phyloP scores from a whole-genome alignment of 1,139 yeast species.

The Blastobotrys capitulatus region DNA sequence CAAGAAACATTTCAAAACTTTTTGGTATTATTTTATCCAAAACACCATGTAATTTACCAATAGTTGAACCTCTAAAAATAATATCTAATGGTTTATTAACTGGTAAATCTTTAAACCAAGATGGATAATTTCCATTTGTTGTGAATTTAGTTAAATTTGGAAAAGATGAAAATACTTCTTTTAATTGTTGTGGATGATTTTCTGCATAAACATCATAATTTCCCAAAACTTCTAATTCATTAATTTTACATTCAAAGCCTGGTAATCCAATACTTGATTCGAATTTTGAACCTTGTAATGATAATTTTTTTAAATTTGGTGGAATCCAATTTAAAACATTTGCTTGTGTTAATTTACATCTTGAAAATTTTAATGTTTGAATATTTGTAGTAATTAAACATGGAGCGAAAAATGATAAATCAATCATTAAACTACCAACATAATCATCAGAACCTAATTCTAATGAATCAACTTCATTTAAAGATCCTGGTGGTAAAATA shows the following conservation, averaged over 20 bases:
- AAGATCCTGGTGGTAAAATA: not conserved
- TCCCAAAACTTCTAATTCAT: not conserved
- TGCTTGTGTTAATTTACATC: not conserved
- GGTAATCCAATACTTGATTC: not conserved
- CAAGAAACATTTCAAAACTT: not conserved
- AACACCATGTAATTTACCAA: not conserved
- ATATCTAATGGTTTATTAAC: not conserved
- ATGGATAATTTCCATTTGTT: slow-evolving; percentile 1
- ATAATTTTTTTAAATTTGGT: not conserved
- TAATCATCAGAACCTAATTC: not conserved
- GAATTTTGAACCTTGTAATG: not conserved
- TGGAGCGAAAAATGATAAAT: not conserved
- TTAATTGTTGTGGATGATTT: not conserved
- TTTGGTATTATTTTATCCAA: not conserved
- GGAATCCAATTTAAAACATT: slow-evolving; percentile 1
- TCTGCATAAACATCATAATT: not conserved
- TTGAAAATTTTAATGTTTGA: not conserved
- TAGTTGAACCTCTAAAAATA: not conserved
- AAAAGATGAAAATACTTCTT: not conserved
- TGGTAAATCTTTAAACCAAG: not conserved
- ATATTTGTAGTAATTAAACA: not conserved
- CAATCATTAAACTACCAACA: not conserved
- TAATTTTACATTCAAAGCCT: not conserved
- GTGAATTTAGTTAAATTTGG: not conserved
- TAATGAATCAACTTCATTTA: not conserved